A percentile compares a stretch with the other conserved stretches of the same genome.
Conservation (phyloP, 805 yeast genomes). For the Candida qinlingensis region DNA sequence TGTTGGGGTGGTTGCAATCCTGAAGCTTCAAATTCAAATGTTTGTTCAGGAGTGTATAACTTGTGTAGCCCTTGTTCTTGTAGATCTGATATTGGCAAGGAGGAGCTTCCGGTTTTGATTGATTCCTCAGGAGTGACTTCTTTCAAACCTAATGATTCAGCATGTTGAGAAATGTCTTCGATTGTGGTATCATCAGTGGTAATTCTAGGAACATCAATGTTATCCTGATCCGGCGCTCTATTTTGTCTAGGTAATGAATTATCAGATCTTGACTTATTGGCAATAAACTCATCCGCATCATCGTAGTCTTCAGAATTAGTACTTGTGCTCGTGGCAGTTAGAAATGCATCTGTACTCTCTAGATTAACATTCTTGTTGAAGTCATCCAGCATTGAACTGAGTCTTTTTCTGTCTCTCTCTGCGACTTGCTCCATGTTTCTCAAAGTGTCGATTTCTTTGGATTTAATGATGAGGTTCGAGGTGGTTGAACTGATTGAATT, state of each 20-base stretch:
- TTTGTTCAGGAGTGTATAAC: not conserved
- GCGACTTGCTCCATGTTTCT: conserved; percentile 1
- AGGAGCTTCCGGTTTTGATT: not conserved
- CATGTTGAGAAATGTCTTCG: not conserved
- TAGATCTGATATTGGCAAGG: too few species aligned
- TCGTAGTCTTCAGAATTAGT: conserved; percentile 4
- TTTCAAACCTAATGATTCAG: not conserved
- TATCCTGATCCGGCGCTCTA: too few species aligned
- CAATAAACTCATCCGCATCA: conserved; percentile 14
- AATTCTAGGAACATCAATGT: not conserved
- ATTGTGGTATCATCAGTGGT: not conserved
- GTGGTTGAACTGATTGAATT: conserved; percentile 2
- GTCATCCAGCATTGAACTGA: conserved; percentile 5
- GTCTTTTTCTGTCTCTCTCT: conserved; percentile 4
- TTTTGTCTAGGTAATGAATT: not conserved
- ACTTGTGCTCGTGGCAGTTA: not conserved
- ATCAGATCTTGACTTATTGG: conserved; percentile 1
- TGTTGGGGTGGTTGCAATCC: too few species aligned
- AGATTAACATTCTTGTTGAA: not conserved
- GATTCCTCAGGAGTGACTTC: not conserved
- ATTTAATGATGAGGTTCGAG: conserved; percentile 5
- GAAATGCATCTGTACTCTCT: not conserved
- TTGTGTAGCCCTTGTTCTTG: not conserved
- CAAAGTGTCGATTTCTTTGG: not conserved
- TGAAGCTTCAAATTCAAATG: not conserved